Conservation (phyloP, 345 rosid genomes). For the Dimocarpus longan region DNA sequence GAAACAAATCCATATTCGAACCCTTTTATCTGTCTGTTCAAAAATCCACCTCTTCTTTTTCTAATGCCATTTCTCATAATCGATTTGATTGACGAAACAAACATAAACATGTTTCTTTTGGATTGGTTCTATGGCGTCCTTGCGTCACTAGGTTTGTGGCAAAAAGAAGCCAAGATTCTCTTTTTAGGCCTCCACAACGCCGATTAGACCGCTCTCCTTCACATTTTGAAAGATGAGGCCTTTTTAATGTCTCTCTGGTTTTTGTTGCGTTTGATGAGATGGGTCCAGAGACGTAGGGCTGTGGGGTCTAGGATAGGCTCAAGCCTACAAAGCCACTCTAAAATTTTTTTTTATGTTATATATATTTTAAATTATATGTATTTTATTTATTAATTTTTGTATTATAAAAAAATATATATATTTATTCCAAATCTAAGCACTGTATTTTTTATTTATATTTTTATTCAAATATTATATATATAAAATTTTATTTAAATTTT, state of each 20-base stretch:
- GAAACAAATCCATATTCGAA: too few relatives aligned
- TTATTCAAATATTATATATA: too few relatives aligned
- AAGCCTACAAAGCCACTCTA: too few relatives aligned
- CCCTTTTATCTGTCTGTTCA: too few relatives aligned
- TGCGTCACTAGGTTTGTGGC: slow-evolving; percentile 81
- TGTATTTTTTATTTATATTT: too few relatives aligned
- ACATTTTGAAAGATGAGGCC: slow-evolving; percentile 94
- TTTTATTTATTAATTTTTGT: too few relatives aligned
- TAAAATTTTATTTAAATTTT: too few relatives aligned
- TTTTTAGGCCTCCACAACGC: slow-evolving; percentile 94
- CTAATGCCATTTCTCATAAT: background rate
- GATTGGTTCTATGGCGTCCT: slow-evolving; percentile 92
- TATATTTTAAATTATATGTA: too few relatives aligned
- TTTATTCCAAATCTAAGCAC: too few relatives aligned
- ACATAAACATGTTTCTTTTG: slow-evolving; percentile 58
- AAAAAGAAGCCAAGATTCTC: slow-evolving; percentile 92
- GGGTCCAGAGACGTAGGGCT: background rate
- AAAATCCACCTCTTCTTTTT: background rate
- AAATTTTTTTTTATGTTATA: too few relatives aligned
- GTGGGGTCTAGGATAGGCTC: too few relatives aligned
- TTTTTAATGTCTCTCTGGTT: background rate
- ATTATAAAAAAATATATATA: too few relatives aligned
- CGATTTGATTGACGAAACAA: background rate
- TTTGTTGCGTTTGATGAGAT: background rate
- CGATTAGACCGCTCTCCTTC: slow-evolving; percentile 89